Conservation (phyloP, 345 rosid genomes). For the Adansonia digitata region DNA sequence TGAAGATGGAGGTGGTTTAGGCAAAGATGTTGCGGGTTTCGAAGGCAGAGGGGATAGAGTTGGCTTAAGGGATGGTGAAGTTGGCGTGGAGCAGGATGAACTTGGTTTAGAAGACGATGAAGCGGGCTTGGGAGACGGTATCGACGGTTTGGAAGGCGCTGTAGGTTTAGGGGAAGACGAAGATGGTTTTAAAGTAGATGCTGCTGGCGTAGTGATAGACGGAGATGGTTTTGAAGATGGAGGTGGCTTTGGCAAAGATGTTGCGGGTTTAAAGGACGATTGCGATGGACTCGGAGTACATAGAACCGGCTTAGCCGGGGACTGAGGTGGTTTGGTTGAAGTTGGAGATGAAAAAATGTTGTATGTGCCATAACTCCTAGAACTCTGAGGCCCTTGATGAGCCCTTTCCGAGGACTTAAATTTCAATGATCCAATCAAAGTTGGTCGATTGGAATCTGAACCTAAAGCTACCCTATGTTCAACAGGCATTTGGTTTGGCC, state of each 20-base stretch:
- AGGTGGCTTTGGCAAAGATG: too few relatives aligned
- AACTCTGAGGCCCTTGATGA: not conserved
- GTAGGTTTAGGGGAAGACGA: not conserved
- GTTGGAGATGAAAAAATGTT: not conserved
- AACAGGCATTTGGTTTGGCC: not conserved
- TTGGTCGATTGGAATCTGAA: not conserved
- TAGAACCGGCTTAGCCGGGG: not conserved
- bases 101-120: not conserved
- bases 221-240: slow-evolving; percentile 2
- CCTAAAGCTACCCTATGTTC: not conserved
- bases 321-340: not conserved
- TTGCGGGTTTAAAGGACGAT: too few relatives aligned
- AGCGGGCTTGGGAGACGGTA: too few relatives aligned
- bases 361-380: not conserved
- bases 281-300: not conserved
- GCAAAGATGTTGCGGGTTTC: too few relatives aligned
- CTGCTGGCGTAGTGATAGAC: too few relatives aligned
- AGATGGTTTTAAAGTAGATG: not conserved
- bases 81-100: too few relatives aligned
- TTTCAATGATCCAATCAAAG: not conserved
- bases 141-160: too few relatives aligned
- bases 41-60: slow-evolving; percentile 10
- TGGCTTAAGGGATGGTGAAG: slow-evolving; percentile 17
- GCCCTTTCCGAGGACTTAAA: not conserved
- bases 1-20: too few relatives aligned